Base-by-base conservation (phyloP, 768 basidiomycete species). In the Lactarius evosmus region DNA sequence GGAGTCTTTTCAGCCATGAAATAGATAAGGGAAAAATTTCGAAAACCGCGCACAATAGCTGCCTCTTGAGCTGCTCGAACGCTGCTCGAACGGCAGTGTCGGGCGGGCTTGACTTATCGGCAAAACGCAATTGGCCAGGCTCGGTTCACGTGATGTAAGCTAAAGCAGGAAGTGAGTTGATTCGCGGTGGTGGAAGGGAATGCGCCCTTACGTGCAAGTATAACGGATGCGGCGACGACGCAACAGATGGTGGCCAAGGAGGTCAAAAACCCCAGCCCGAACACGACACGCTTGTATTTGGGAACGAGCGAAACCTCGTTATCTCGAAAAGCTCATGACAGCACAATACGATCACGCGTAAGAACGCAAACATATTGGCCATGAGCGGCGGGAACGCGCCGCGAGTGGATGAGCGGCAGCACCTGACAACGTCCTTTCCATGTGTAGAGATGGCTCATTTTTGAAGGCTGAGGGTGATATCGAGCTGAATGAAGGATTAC, bases 311-410 rank as follows among this genome's bases (percentile, higher is more conserved):
- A 3, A 40, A 36, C 22, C 29, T 40, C 16, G 30, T 16, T 19
- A 33, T 17, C 49, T 33, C 22, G 46, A 56, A n/a, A 40, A 17
- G 34, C 41, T 14, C 32, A 25, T 14, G 19, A 9, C 9, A 41
- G 30, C 77, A 78, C 9, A 78, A 68, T 14, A 71, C 65, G 30
- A 74, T 64, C 0, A 78, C 75, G 27, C 76, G 74, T 29, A 76
- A 58, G 22, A 77, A 71, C 30, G 76, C 73, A 14, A 74, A 72
- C 34, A 73, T 41, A 64, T 76, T 75, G 19, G 73, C 74, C 17
- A 74, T 69, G 8, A 69, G 71, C 11, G 74, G 62, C 2, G 78
- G 75, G 8, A 70, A 56, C 25, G 75, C 62, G 8, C 72, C 70
- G 36, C 71, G 29, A 62, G 72, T 66, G 3, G 72, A 66, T 62